These are phyloP conservation scores for Sclerotinia glacialis DNA, from an alignment of 2,329 filamentous ascomycete species.

Conservation along the genomic window DNA sequence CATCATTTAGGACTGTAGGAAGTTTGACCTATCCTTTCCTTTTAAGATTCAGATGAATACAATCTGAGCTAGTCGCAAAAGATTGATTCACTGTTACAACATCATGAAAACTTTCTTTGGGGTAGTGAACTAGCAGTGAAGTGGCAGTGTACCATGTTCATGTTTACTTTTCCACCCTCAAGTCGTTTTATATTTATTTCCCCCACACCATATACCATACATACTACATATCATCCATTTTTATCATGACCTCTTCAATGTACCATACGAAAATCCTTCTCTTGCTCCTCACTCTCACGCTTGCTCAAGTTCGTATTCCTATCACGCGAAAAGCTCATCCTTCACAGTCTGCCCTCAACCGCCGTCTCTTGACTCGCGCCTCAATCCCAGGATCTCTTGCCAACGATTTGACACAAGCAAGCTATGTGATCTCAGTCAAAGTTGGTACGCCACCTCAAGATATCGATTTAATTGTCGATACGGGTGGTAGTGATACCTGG, in stretches of 20 bases:
- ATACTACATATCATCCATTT: neutral
- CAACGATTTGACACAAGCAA: conserved; percentile 56
- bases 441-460: conserved; percentile 57
- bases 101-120: neutral
- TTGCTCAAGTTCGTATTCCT: conserved; percentile 5
- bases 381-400: conserved; percentile 25
- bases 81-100: neutral
- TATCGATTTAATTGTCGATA: conserved; percentile 56
- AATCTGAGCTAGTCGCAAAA: too few species aligned
- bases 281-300: neutral
- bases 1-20: too few species aligned
- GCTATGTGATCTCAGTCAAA: conserved; percentile 47
- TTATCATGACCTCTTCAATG: neutral
- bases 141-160: neutral
- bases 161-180: neutral
- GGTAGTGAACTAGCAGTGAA: neutral
- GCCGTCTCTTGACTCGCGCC: conserved; percentile 22
- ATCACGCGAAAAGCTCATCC: neutral
- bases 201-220: neutral
- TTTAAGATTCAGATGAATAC: neutral
- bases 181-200: neutral
- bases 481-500: conserved; percentile 63
- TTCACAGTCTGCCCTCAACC: neutral
- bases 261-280: neutral
- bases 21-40: neutral